Evolutionary conservation across 106 monocot species (phyloP).

Genomic region (Agapanthus africanus): DNA sequence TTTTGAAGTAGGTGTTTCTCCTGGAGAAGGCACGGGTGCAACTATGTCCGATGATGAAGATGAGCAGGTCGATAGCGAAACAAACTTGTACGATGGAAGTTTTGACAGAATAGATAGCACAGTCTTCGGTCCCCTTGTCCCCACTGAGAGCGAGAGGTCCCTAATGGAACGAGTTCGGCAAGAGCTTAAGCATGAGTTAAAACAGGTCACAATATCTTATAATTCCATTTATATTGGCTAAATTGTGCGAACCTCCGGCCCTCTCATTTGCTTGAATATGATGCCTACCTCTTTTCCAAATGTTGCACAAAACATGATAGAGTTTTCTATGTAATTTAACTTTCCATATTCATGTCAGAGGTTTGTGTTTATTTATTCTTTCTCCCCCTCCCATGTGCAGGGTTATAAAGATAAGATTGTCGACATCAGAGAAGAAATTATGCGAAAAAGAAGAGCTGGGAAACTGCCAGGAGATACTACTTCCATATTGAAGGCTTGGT

Average conservation of each 20-base stretch:
- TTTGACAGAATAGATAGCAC: conserved; percentile 63
- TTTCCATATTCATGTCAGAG: conserved; percentile 6
- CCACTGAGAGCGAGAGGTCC: conserved; percentile 90
- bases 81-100: conserved; percentile 73
- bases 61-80: conserved; percentile 77
- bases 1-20: conserved; percentile 52
- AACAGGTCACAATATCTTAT: too few relatives aligned
- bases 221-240: background rate
- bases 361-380: too few relatives aligned
- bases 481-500: conserved; percentile 86
- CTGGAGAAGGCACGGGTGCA: conserved; percentile 90
- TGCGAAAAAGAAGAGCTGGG: conserved; percentile 88
- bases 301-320: too few relatives aligned
- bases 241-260: too few relatives aligned
- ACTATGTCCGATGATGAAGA: conserved; percentile 98
- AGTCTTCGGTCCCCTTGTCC: conserved; percentile 88
- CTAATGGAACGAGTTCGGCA: conserved; percentile 90
- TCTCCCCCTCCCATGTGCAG: conserved; percentile 19
- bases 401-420: conserved; percentile 92
- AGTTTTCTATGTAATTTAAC: too few relatives aligned
- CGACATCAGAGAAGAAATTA: conserved; percentile 94
- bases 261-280: too few relatives aligned
- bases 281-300: too few relatives aligned
- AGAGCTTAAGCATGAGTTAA: conserved; percentile 93
- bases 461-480: conserved; percentile 90